These are phyloP conservation scores for Bauhinia variegata DNA, from an alignment of 306 rosid species.

Conservation along the genomic window DNA sequence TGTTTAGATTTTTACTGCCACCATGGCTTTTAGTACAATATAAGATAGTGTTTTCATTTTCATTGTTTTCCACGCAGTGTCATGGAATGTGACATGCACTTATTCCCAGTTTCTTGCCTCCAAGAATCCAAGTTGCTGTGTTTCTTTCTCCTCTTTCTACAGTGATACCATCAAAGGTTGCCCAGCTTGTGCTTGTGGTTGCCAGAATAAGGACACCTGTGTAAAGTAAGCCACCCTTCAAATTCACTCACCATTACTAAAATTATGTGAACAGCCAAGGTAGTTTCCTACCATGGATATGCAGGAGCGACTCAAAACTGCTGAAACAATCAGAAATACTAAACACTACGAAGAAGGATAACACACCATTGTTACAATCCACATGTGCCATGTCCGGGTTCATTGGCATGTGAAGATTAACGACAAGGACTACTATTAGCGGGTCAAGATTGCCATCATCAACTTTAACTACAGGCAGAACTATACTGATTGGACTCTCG, in stretches of 20 bases:
- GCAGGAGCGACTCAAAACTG: constrained; percentile 66
- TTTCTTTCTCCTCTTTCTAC: constrained; percentile 92
- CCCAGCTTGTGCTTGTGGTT: constrained; percentile 89
- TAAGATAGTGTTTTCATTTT: not conserved
- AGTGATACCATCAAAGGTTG: constrained; percentile 75
- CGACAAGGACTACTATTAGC: constrained; percentile 81
- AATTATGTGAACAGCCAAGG: not conserved
- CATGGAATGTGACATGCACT: constrained; percentile 96
- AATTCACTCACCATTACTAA: not conserved
- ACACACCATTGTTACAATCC: constrained; percentile 76
- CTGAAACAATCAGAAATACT: constrained; percentile 47
- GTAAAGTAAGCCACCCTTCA: constrained; percentile 61
- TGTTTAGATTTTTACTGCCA: too few species aligned
- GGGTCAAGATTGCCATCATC: constrained; percentile 78
- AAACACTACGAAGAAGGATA: constrained; percentile 58
- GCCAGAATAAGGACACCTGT: constrained; percentile 73
- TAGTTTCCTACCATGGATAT: constrained; percentile 23
- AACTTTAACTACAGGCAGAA: constrained; percentile 78
- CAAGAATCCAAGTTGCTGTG: constrained; percentile 89
- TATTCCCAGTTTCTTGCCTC: constrained; percentile 90
- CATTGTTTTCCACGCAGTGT: constrained; percentile 62
- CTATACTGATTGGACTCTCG: constrained; percentile 81
- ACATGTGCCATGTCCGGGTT: constrained; percentile 76
- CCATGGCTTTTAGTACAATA: not conserved
- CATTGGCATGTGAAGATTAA: constrained; percentile 92